These are phyloP conservation scores for Pseudofabraea citricarpa DNA, from an alignment of 2,329 filamentous ascomycete species.

Conservation along the genomic window DNA sequence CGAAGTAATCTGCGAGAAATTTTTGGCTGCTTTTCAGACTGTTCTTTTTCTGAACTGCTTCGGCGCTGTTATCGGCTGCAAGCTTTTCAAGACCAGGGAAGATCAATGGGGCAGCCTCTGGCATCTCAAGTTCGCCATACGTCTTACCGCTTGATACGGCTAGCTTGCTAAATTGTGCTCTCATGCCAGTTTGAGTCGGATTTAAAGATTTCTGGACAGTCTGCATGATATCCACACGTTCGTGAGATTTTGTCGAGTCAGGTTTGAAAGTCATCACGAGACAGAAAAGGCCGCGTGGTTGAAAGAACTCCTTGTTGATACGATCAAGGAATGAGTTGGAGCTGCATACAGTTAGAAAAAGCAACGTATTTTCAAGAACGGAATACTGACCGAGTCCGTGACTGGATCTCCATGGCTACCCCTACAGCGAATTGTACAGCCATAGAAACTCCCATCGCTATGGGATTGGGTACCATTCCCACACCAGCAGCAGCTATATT, in stretches of 20 bases:
- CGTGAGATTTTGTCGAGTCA: slow-evolving; percentile 19
- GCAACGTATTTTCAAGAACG: not conserved
- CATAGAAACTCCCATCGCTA: slow-evolving; percentile 37
- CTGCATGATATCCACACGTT: slow-evolving; percentile 29
- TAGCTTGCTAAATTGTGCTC: slow-evolving; percentile 26
- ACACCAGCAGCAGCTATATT: slow-evolving; percentile 36
- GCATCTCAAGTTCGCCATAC: slow-evolving; percentile 31
- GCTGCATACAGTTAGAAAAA: slow-evolving; percentile 7
- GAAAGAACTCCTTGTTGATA: slow-evolving; percentile 53
- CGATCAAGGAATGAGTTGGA: slow-evolving; percentile 48
- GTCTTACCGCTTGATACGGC: slow-evolving; percentile 31
- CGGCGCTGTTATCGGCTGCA: slow-evolving; percentile 17
- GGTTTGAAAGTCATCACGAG: slow-evolving; percentile 51
- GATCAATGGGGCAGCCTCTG: slow-evolving; percentile 34
- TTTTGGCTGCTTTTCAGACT: slow-evolving; percentile 33
- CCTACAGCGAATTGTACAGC: slow-evolving; percentile 38
- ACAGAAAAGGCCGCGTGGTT: slow-evolving; percentile 49
- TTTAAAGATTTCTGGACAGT: slow-evolving; percentile 30
- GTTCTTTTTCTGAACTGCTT: slow-evolving; percentile 21
- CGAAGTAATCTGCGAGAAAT: slow-evolving; percentile 22
- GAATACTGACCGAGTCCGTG: slow-evolving; percentile 13
- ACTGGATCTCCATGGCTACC: slow-evolving; percentile 32
- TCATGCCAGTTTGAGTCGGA: slow-evolving; percentile 9
- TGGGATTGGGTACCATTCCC: slow-evolving; percentile 33
- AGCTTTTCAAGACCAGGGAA: slow-evolving; percentile 32